Evolutionary conservation across 495 filamentous ascomycete genomes (phyloP), one percentile per base, ranked within the genome.

Genomic region (Extremus antarcticus): DNA sequence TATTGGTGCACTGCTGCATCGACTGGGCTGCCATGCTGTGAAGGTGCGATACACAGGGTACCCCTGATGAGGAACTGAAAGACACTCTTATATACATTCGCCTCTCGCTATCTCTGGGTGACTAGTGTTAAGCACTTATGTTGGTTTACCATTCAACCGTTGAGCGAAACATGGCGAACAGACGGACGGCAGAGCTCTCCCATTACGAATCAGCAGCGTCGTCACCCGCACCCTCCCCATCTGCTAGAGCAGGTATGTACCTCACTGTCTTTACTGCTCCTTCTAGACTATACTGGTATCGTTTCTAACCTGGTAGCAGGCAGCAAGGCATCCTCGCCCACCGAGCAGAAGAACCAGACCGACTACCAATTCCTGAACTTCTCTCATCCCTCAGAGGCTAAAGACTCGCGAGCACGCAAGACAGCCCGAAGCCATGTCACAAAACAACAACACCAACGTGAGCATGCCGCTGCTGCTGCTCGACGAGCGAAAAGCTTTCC

Each of bases 331-430:
- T 41, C 55, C 15, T 51, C 59, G 17, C 55, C 59, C 32, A 13
- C 16, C 20, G 58, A 61, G 16, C 15, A 23, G 2, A 50, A 35
- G 47, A 55, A 23, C 43, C 55, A 58, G 51, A 62, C 57, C 22
- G 59, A 62, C 51, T 62, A 58, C 43, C 59, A 62, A 24, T 62
- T 62, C 24, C 41, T 62, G 3, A 62, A 62, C 29, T 62, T 62
- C 55, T 53, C 40, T 16, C 59, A 62, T 35, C 59, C 59, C 17
- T 51, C 43, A 11, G 59, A 62, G 22, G 59, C 59, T 3, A 57
- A 58, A 41, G 59, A 49, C 20, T 54, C 55, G 9, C 47, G 45
- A 15, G 55, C 54, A 15, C 54, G 59, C 0, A 50, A 45, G 23
- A 41, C 54, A 2, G 59, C 58, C 32, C 29, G 59, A 10, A 62